phyloP scores from a whole-genome alignment of 2,329 filamentous ascomycete genomes.

The Calonectria hawksworthii region DNA sequence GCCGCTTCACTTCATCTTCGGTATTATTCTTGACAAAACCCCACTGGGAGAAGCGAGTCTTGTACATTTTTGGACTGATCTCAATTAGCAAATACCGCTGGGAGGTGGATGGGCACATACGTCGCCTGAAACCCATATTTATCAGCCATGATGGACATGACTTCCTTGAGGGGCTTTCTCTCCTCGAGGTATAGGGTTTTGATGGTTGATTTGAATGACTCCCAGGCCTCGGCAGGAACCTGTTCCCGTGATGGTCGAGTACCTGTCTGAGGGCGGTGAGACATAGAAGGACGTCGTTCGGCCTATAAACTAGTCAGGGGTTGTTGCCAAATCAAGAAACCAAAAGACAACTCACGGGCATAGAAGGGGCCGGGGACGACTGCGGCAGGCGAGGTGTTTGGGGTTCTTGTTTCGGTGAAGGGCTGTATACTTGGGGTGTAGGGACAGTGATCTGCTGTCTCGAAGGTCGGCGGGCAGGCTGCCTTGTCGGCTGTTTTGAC shows the following conservation, averaged over 20 bases:
- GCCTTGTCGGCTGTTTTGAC: constrained; percentile 43
- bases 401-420: constrained; percentile 50
- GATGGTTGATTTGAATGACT: constrained; percentile 62
- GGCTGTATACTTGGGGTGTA: constrained; percentile 40
- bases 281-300: constrained; percentile 47
- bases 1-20: constrained; percentile 65
- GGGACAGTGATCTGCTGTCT: constrained; percentile 36
- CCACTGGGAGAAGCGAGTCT: constrained; percentile 69
- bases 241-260: constrained; percentile 57
- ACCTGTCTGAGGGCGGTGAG: constrained; percentile 49
- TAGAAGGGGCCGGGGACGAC: constrained; percentile 40
- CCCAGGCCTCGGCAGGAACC: constrained; percentile 62
- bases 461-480: constrained; percentile 42
- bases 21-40: constrained; percentile 69
- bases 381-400: constrained; percentile 46
- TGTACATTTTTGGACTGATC: constrained; percentile 67
- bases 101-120: constrained; percentile 49
- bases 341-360: constrained; percentile 43
- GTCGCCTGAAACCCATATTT: constrained; percentile 64
- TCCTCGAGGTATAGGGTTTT: constrained; percentile 63
- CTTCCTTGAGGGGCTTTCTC: constrained; percentile 65
- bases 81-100: constrained; percentile 31
- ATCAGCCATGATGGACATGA: constrained; percentile 66
- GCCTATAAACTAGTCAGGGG: constrained; percentile 30
- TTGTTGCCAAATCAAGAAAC: background rate